Evolutionary conservation across 2,329 filamentous ascomycete genomes (phyloP).

Genomic region (Paecilomyces niveus): DNA sequence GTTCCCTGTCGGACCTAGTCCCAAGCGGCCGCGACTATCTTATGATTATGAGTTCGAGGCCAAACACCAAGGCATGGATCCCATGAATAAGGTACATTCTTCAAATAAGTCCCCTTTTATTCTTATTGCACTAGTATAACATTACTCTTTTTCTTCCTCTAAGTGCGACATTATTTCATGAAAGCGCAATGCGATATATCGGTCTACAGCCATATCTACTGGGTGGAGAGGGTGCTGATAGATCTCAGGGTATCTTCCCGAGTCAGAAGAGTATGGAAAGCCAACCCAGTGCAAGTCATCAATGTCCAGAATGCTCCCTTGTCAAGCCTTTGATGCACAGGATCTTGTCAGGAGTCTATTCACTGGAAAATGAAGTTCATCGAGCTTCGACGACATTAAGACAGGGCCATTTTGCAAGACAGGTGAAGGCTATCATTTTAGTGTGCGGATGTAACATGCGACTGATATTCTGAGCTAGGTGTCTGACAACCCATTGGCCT

Average conservation of each 20-base stretch:
- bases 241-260: background rate
- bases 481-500: background rate
- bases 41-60: background rate
- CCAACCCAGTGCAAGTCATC: background rate
- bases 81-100: background rate
- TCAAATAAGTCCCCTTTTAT: background rate
- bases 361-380: conserved; percentile 11
- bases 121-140: background rate
- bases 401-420: background rate
- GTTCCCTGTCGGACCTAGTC: background rate
- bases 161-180: background rate
- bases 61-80: background rate
- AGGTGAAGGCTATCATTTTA: background rate
- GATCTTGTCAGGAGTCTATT: conserved; percentile 10
- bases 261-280: background rate
- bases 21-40: conserved; percentile 1
- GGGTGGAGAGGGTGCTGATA: background rate
- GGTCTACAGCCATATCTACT: background rate
- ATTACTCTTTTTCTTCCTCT: background rate
- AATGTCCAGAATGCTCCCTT: conserved; percentile 7
- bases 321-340: conserved; percentile 9
- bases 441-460: background rate
- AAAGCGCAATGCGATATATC: background rate
- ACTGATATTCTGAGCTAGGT: background rate
- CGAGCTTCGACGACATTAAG: conserved; percentile 5